Base-by-base conservation (phyloP, 331 rosid species). In the Rosa hybrid region DNA sequence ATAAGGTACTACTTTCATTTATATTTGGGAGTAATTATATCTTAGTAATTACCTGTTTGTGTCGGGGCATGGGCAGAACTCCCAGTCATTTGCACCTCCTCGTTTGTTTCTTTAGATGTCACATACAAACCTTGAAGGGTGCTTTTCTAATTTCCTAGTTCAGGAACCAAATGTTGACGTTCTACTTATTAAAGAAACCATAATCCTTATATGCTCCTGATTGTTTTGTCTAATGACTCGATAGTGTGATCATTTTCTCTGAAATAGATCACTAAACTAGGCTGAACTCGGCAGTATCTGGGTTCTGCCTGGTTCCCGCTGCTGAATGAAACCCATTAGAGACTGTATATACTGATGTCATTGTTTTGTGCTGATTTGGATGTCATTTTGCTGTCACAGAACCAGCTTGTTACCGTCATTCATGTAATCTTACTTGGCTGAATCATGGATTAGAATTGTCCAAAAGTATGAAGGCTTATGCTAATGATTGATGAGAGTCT, bases 1-100 rank as follows among this genome's bases (percentile, higher is more conserved):
- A 62, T 42, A 59, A 75, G 78, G 83, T 75, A 77, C 30, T 39
- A 81, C 11, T 64, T 18, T 17, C 49, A 30, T 64, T 14, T 64
- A 62, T 30, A 27, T 2, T 56, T 30, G 12, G 4, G n/a, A 64
- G 70, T 13, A n/a, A 25, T 64, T 12, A 12, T 64, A 3, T 38
- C 17, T 64, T 10, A 12, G 45, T 64, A 64, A 64, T 64, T 63
- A 64, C 70, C 70, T 30, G 44, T 64, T 34, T 30, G 14, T 67
- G 13, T 67, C 13, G 2, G 13, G 48, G 13, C 10, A 10, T 23
- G 23, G 25, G 72, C 21, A 12, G n/a, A 38, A 34, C 71, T 30
- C 12, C 11, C 46, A 13, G 71, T 9, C 10, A 18, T 38, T 34
- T 67, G 13, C 48, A 67, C 49, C 70, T 27, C 69, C 20, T 30